Conservation (phyloP, 2,329 filamentous ascomycete species). For the Didymella segeticola region DNA sequence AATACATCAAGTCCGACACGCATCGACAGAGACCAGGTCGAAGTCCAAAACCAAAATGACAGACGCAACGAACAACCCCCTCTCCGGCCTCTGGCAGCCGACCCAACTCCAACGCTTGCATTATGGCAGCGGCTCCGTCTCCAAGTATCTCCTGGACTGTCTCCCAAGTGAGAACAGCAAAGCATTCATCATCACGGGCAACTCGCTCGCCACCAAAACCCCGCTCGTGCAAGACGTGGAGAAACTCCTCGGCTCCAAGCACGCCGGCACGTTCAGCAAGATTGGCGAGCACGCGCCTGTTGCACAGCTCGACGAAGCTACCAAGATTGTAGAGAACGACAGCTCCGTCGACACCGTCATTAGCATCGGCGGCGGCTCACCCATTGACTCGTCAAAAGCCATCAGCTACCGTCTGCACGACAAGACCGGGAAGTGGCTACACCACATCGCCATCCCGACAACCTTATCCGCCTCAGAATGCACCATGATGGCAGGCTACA, state of each 20-base stretch:
- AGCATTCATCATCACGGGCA: slow-evolving; percentile 65
- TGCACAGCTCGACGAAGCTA: slow-evolving; percentile 61
- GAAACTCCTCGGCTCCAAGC: slow-evolving; percentile 53
- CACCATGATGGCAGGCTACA: slow-evolving; percentile 61
- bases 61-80: slow-evolving; percentile 53
- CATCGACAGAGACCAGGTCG: slow-evolving; percentile 19
- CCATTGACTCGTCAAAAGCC: slow-evolving; percentile 58
- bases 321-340: slow-evolving; percentile 55
- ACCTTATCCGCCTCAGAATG: slow-evolving; percentile 61
- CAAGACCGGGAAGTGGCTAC: slow-evolving; percentile 43
- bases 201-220: slow-evolving; percentile 62
- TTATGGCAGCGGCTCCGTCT: slow-evolving; percentile 58
- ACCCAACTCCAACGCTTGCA: slow-evolving; percentile 58
- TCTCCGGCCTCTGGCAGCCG: slow-evolving; percentile 60
- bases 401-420: slow-evolving; percentile 46
- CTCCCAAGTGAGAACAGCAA: slow-evolving; percentile 56
- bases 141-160: slow-evolving; percentile 54
- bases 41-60: slow-evolving; percentile 47
- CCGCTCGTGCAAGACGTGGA: slow-evolving; percentile 60
- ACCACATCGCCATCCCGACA: slow-evolving; percentile 50
- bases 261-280: slow-evolving; percentile 62
- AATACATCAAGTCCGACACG: not conserved
- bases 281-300: slow-evolving; percentile 64
- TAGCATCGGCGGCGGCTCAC: slow-evolving; percentile 61
- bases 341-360: slow-evolving; percentile 61